Base-by-base conservation (phyloP, 1,139 yeast species). In the Blastobotrys indianensis region DNA sequence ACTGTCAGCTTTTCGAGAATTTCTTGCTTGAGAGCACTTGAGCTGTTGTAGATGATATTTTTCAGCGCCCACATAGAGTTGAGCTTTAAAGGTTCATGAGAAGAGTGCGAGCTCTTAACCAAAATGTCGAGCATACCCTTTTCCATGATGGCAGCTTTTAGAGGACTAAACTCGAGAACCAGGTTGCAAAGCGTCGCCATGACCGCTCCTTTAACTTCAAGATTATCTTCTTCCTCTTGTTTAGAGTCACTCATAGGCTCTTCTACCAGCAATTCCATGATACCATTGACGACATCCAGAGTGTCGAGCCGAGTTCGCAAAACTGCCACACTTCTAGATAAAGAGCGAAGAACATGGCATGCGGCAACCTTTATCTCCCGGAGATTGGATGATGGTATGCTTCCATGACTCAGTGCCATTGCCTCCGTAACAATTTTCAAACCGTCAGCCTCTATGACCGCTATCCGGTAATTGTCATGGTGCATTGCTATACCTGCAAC, bases 161-260 rank as follows among this genome's bases (percentile, higher is more conserved):
- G 70, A 1, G 92, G 84, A 46, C 90, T 81, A 61, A 86, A 87
- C 52, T 87, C 96, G 29, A 87, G 73, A 9, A 85, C 79, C 45
- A 86, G 72, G 59, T 88, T 88, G 36, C 95, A 85, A 23, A 85
- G 65, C 2, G 80, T 75, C 2, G 94, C 86, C 61, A 85, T 70
- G 1, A 82, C 73, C 4, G 82, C 74, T 0, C 82, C 73, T 54
- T 76, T 74, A 39, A 81, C 71, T 48, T 75, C 67, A 12, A 51
- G 49, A 11, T 67, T 67, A 3, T 67, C 61, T 8, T 48, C 50
- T 13, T 39, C 45, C 16, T 38, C 49, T 28, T 39, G 43, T 7
- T 36, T 33, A 4, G 44, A 37, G 10, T 40, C 42, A 6, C 30
- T 5, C 10, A 17, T 28, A 10, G 43, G 32, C 30, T 43, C 10